Conservation (phyloP, 345 rosid genomes). For the Arabidopsis arenosa region DNA sequence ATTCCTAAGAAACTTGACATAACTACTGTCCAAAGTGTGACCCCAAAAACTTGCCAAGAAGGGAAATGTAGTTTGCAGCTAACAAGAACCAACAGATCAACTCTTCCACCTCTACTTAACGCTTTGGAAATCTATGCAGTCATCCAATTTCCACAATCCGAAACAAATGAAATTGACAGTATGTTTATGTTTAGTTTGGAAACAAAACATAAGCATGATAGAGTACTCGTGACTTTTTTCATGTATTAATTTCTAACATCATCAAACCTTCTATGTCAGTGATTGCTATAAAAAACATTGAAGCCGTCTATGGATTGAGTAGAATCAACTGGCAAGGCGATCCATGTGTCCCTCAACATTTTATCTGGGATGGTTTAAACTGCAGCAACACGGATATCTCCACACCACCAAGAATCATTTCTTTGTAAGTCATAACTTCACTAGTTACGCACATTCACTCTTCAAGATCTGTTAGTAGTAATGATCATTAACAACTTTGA, state of each 20-base stretch:
- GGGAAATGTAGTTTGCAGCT: not conserved
- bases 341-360: conserved; percentile 27
- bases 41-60: not conserved
- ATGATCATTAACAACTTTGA: not conserved
- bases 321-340: conserved; percentile 32
- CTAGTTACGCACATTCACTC: not conserved
- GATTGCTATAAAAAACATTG: not conserved
- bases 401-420: conserved; percentile 16
- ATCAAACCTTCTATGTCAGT: not conserved
- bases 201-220: not conserved
- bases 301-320: not conserved
- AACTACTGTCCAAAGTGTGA: not conserved
- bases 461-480: not conserved
- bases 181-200: not conserved
- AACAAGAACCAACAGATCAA: conserved; percentile 15
- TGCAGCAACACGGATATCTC: not conserved
- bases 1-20: not conserved
- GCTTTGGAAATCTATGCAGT: conserved; percentile 32
- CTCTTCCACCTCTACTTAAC: conserved; percentile 44
- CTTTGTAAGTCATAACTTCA: conserved; percentile 13
- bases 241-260: not conserved
- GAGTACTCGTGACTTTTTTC: not conserved
- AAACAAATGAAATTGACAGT: conserved; percentile 8
- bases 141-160: conserved; percentile 17
- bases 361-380: conserved; percentile 25